Evolutionary conservation across 306 rosid species (phyloP).

Genomic region (Pyrus bretschneideri): DNA sequence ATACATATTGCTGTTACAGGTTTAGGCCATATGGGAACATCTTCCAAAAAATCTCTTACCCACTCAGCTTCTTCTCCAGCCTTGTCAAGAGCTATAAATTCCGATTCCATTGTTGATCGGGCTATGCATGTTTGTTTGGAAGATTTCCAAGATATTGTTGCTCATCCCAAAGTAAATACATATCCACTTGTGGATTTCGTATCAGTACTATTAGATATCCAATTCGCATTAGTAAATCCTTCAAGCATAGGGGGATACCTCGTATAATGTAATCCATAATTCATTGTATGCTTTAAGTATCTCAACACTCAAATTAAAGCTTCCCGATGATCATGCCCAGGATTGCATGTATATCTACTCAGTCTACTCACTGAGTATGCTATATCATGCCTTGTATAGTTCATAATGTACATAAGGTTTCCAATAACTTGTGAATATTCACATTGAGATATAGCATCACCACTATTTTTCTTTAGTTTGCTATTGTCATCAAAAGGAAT

Average conservation of each 20-base stretch:
- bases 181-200: neutral
- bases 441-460: neutral
- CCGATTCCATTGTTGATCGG: no score
- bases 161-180: no score
- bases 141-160: no score
- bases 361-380: neutral
- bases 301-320: neutral
- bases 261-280: neutral
- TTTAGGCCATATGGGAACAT: no score
- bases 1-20: no score
- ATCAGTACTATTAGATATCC: neutral
- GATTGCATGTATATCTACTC: neutral
- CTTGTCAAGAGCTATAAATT: no score
- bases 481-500: no score
- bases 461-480: neutral
- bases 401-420: neutral
- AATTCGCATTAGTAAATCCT: neutral
- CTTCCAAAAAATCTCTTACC: no score
- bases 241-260: neutral
- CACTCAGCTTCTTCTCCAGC: no score
- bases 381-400: neutral
- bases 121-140: no score
- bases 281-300: neutral
- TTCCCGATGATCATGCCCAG: neutral
- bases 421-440: neutral